These are phyloP conservation scores for Hemerocallis citrina DNA, from an alignment of 106 monocot species.

Conservation along the genomic window DNA sequence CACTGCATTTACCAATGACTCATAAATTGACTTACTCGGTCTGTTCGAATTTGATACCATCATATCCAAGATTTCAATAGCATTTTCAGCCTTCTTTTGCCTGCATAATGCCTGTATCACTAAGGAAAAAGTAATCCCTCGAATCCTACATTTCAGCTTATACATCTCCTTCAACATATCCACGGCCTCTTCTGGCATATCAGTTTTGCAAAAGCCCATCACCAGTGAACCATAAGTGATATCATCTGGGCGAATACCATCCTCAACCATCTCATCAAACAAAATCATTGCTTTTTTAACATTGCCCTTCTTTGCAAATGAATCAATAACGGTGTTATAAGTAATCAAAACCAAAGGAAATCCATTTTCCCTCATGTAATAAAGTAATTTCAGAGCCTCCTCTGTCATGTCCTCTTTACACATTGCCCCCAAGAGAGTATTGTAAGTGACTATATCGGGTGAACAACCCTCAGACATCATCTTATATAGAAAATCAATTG, in stretches of 20 bases:
- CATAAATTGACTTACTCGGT: slow-evolving; percentile 29
- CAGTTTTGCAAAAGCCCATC: slow-evolving; percentile 49
- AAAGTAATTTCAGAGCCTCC: slow-evolving; percentile 49
- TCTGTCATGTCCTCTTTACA: slow-evolving; percentile 55
- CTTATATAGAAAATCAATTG: slow-evolving; percentile 54
- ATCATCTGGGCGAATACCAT: slow-evolving; percentile 66
- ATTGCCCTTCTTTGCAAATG: slow-evolving; percentile 49
- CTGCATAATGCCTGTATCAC: slow-evolving; percentile 62
- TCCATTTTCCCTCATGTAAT: slow-evolving; percentile 26
- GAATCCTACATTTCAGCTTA: slow-evolving; percentile 31
- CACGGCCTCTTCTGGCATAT: slow-evolving; percentile 46
- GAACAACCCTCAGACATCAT: slow-evolving; percentile 54
- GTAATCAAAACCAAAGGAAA: slow-evolving; percentile 41
- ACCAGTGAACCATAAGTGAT: slow-evolving; percentile 75
- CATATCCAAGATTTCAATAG: slow-evolving; percentile 52
- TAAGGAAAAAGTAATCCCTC: slow-evolving; percentile 44
- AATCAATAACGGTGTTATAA: slow-evolving; percentile 66
- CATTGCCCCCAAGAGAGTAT: slow-evolving; percentile 62
- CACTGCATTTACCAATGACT: slow-evolving; percentile 36
- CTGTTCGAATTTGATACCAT: slow-evolving; percentile 41
- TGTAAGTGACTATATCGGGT: slow-evolving; percentile 84
- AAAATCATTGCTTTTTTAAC: slow-evolving; percentile 45
- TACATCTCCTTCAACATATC: slow-evolving; percentile 54
- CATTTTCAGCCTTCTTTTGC: slow-evolving; percentile 25
- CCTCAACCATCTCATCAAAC: slow-evolving; percentile 58